Conservation (phyloP, 345 rosid species). For the Zanthoxylum bungeanum region DNA sequence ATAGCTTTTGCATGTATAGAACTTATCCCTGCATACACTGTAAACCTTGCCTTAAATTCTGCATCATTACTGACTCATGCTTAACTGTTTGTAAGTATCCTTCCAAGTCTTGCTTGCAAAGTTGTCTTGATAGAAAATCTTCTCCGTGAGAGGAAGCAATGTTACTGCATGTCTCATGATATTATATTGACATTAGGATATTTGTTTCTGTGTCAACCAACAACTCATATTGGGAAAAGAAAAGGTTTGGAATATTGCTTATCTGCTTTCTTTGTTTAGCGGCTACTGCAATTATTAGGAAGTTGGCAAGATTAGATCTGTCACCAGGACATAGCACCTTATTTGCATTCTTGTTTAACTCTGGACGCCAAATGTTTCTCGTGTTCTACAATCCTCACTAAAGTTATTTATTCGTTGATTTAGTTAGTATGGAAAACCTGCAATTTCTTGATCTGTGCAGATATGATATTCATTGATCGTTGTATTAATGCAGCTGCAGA, state of each 20-base stretch:
- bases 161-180: not conserved
- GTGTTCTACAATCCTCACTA: not conserved
- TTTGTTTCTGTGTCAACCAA: not conserved
- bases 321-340: not conserved
- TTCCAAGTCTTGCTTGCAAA: not conserved
- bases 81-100: not conserved
- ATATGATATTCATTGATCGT: not conserved
- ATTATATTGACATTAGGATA: not conserved
- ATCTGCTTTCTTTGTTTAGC: not conserved
- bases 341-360: not conserved
- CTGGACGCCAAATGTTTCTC: not conserved
- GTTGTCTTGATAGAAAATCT: not conserved
- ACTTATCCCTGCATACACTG: not conserved
- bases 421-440: not conserved
- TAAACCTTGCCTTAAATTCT: not conserved
- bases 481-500: constrained; percentile 40
- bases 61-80: not conserved
- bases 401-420: not conserved
- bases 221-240: not conserved
- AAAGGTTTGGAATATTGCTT: not conserved
- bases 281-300: not conserved
- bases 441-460: not conserved
- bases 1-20: not conserved
- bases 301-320: not conserved
- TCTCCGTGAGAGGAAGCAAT: not conserved